phyloP scores from a whole-genome alignment of 805 yeast species.

The Ogataea trehaloabstinens region DNA sequence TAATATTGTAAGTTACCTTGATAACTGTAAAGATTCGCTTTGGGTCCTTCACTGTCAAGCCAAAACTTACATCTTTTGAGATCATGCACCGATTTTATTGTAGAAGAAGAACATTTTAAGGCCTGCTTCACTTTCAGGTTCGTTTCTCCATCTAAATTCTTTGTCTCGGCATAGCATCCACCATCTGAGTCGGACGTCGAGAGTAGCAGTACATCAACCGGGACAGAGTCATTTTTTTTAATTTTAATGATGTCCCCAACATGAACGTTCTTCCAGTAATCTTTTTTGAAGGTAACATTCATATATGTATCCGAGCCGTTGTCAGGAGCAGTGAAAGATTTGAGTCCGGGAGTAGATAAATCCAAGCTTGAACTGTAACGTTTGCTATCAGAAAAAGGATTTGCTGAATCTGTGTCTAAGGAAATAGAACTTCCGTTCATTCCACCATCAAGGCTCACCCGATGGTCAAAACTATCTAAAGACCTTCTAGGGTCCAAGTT shows the following conservation, averaged over 20 bases:
- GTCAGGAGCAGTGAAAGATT: constrained; percentile 30
- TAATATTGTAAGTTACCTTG: constrained; percentile 64
- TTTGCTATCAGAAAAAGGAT: constrained; percentile 26
- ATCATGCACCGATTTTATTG: constrained; percentile 41
- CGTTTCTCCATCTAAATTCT: constrained; percentile 79
- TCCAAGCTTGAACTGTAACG: constrained; percentile 10
- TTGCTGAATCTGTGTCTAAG: constrained; percentile 11
- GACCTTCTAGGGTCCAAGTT: constrained; percentile 26
- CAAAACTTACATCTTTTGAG: constrained; percentile 53
- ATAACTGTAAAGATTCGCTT: constrained; percentile 70
- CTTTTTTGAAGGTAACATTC: constrained; percentile 35
- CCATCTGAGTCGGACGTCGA: constrained; percentile 71
- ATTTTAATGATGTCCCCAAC: constrained; percentile 75
- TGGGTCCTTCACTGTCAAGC: constrained; percentile 84
- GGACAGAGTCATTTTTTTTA: constrained; percentile 69
- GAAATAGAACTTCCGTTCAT: constrained; percentile 17
- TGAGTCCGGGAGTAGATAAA: constrained; percentile 11
- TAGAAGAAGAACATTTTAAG: constrained; percentile 50
- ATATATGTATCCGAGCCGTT: constrained; percentile 7
- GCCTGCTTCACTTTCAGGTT: constrained; percentile 77
- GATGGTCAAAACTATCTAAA: constrained; percentile 33
- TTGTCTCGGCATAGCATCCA: constrained; percentile 71
- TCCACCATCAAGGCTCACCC: constrained; percentile 27
- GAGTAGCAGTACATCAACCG: constrained; percentile 69
- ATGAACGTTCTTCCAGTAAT: constrained; percentile 68